Percentiles rank a stretch among this genome's conserved stretches.
These are phyloP conservation scores for Neurospora discreta DNA, from an alignment of 495 filamentous ascomycete genomes.

Conservation along the genomic window DNA sequence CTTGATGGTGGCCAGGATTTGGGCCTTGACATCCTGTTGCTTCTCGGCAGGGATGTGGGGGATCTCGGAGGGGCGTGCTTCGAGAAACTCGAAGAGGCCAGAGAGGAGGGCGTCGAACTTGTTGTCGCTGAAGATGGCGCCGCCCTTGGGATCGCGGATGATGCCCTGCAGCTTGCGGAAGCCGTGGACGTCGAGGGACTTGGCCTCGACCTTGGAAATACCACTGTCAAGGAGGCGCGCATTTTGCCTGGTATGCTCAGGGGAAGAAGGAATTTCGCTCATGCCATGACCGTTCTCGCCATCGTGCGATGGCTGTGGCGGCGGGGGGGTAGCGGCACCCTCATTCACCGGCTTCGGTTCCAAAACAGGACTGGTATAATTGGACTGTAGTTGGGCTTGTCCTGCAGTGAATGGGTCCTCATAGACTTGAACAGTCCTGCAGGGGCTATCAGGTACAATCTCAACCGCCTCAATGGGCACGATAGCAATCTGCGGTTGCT, in stretches of 20 bases:
- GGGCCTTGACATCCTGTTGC: conserved; percentile 66
- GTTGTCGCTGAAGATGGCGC: conserved; percentile 37
- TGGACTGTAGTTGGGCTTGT: conserved; percentile 30
- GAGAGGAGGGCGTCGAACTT: conserved; percentile 65
- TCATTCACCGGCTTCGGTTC: conserved; percentile 44
- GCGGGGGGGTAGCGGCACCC: conserved; percentile 32
- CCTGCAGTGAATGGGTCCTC: conserved; percentile 49
- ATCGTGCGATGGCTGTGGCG: conserved; percentile 1
- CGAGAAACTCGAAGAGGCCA: conserved; percentile 66
- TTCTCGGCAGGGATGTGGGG: conserved; percentile 39
- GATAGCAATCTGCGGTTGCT: background rate
- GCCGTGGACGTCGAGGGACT: conserved; percentile 70
- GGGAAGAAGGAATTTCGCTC: conserved; percentile 18
- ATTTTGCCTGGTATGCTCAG: conserved; percentile 43
- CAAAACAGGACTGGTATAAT: conserved; percentile 32
- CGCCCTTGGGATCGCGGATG: conserved; percentile 52
- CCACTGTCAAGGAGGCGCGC: conserved; percentile 59
- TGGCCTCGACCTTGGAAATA: conserved; percentile 58
- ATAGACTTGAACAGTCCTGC: conserved; percentile 40
- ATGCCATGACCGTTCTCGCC: conserved; percentile 7
- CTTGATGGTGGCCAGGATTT: conserved; percentile 71
- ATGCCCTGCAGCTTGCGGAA: conserved; percentile 81
- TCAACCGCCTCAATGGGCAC: conserved; percentile 11
- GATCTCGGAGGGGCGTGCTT: conserved; percentile 31
- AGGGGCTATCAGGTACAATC: conserved; percentile 18